A percentile compares a stretch with the other conserved stretches of the same genome.
These are phyloP conservation scores for Nakazawaea sp. DNA, from an alignment of 805 yeast genomes.

Conservation along the genomic window DNA sequence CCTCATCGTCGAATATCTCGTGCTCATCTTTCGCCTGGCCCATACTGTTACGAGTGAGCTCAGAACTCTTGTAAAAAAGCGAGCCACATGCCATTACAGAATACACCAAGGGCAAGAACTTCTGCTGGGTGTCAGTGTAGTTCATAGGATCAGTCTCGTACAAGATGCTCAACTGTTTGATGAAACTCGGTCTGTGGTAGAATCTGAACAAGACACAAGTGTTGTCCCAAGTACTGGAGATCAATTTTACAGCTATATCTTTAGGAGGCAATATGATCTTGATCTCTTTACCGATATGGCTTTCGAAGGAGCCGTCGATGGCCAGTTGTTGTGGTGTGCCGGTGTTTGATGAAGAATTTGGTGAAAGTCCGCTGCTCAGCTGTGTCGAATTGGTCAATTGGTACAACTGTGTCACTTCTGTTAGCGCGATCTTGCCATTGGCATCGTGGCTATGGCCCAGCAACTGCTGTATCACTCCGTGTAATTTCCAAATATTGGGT, in stretches of 20 bases:
- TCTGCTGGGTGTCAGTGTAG: constrained; percentile 66
- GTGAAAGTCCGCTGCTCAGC: too few species aligned
- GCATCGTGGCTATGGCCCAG: too few species aligned
- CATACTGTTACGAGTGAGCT: constrained; percentile 23
- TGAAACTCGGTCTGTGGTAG: constrained; percentile 77
- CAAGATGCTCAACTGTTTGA: constrained; percentile 65
- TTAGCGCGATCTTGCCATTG: too few species aligned
- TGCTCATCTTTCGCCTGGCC: constrained; percentile 2
- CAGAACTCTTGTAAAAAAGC: constrained; percentile 53
- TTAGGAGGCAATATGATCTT: constrained; percentile 70
- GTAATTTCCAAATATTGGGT: constrained; percentile 30
- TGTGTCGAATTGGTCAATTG: too few species aligned
- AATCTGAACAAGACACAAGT: constrained; percentile 84
- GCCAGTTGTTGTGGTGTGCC: constrained; percentile 14
- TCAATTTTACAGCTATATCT: constrained; percentile 61
- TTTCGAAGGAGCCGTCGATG: constrained; percentile 31
- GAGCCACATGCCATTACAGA: constrained; percentile 89
- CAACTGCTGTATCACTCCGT: constrained; percentile 16
- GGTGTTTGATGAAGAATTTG: too few species aligned
- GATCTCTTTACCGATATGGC: constrained; percentile 40
- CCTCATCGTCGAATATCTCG: constrained; percentile 59
- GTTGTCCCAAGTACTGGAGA: constrained; percentile 74
- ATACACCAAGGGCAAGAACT: constrained; percentile 73
- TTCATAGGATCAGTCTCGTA: constrained; percentile 70
- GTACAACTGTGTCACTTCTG: too few species aligned